A percentile compares a stretch with the other conserved stretches of the same genome.
These are phyloP conservation scores for Sporothrix brasiliensis DNA, from an alignment of 2,329 filamentous ascomycete species.

Conservation along the genomic window DNA sequence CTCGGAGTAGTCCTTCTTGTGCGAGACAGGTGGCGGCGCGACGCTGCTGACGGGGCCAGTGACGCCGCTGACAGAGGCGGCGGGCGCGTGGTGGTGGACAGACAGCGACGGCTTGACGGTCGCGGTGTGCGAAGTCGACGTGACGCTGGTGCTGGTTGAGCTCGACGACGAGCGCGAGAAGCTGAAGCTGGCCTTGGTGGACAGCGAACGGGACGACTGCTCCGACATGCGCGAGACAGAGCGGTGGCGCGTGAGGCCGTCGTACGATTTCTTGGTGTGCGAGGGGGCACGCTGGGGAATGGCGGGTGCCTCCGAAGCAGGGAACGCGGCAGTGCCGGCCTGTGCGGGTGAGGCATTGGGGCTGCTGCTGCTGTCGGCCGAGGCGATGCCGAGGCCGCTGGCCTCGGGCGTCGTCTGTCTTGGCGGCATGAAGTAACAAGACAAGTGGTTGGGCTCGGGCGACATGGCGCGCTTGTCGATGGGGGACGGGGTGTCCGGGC, in stretches of 20 bases:
- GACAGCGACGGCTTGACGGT: constrained; percentile 33
- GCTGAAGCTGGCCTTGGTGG: constrained; percentile 59
- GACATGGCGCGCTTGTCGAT: constrained; percentile 54
- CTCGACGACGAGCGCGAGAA: constrained; percentile 62
- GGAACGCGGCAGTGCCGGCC: constrained; percentile 33
- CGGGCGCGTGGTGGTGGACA: constrained; percentile 1
- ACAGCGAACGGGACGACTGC: constrained; percentile 56
- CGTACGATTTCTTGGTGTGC: constrained; percentile 83
- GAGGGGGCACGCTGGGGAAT: constrained; percentile 80
- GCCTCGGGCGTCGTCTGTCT: constrained; percentile 46
- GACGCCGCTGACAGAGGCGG: constrained; percentile 38
- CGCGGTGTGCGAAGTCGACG: constrained; percentile 46
- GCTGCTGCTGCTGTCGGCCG: constrained; percentile 34
- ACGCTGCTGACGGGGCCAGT: constrained; percentile 31
- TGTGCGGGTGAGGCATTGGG: constrained; percentile 42
- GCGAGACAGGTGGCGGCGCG: constrained; percentile 45
- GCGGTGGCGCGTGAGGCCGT: constrained; percentile 61
- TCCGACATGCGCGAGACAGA: constrained; percentile 57
- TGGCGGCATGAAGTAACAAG: constrained; percentile 65
- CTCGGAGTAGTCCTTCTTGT: constrained; percentile 46
- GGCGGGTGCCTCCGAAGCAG: constrained; percentile 55
- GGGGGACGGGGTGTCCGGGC: constrained; percentile 65
- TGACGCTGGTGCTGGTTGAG: constrained; percentile 54
- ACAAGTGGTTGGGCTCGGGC: constrained; percentile 66
- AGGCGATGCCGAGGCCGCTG: constrained; percentile 24